phyloP scores from a whole-genome alignment of 2,329 filamentous ascomycete species.

The Ascochyta koolunga region DNA sequence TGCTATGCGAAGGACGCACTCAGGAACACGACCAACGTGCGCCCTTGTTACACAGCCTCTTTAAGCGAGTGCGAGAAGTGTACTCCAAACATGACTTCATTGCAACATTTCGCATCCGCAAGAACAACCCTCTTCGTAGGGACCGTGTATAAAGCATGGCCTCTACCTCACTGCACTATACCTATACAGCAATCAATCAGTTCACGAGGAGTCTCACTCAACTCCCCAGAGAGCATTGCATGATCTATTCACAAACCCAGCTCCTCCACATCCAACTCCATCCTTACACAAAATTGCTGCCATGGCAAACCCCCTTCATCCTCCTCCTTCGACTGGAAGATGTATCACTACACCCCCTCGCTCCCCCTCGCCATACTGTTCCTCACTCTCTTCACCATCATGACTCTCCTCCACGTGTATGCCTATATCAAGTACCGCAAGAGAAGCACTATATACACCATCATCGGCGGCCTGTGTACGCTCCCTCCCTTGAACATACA shows the following conservation, averaged over 20 bases:
- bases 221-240: background rate
- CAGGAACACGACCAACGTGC: background rate
- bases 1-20: conserved; percentile 3
- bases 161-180: background rate
- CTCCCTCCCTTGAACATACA: background rate
- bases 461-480: conserved; percentile 38
- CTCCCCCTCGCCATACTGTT: conserved; percentile 33
- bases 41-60: background rate
- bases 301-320: conserved; percentile 34
- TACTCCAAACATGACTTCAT: conserved; percentile 4
- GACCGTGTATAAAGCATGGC: background rate
- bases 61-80: conserved; percentile 13
- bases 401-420: conserved; percentile 28
- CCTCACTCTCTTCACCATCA: conserved; percentile 30
- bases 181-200: background rate
- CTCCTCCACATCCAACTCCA: background rate
- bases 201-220: too few species aligned
- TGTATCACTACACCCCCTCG: conserved; percentile 43
- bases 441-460: conserved; percentile 27
- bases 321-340: conserved; percentile 38
- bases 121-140: background rate
- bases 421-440: conserved; percentile 2
- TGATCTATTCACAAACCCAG: background rate
- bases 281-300: background rate
- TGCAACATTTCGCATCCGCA: background rate